Evolutionary conservation across 495 filamentous ascomycete species (phyloP), one percentile per base, ranked within the genome.

Genomic region (Rostrohypoxylon terebratum): DNA sequence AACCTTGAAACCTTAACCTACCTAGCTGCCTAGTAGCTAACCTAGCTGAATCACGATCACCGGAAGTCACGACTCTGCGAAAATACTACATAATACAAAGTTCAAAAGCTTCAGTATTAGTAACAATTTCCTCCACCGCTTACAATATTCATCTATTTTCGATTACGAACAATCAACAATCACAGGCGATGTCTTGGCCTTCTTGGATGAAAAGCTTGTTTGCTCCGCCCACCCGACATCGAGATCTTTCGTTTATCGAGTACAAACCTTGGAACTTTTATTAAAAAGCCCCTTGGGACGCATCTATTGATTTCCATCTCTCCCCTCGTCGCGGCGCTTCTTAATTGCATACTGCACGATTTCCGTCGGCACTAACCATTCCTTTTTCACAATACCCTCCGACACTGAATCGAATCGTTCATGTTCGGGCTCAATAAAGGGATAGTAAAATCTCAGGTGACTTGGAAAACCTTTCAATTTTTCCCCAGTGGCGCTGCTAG

Each of bases 121-220:
- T 57, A 58, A 55, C 20, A n/a, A 14, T 14, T 16, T 8, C 11
- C 62, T 57, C n/a, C 31, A 34, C 21, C 55, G 48, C 67, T 70
- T 58, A 47, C 50, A 25, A 23, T 9, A 65, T 57, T 33, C 31
- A 63, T 51, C 45, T 51, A 48, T 50, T 51, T 63, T 63, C 45
- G 31, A 38, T 63, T 23, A 57, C 62, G 51, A 65, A 47, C 28
- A 4, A n/a, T n/a, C n/a, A n/a, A n/a, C n/a, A n/a, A n/a, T n/a
- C n/a, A n/a, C n/a, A n/a, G n/a, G 38, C 25, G 34, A 31, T 59
- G 57, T 51, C 18, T 50, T 13, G 25, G 31, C n/a, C 16, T 51
- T 63, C 48, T 51, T 38, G 3, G 4, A 28, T n/a, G 23, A 18
- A n/a, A 36, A 18, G 28, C n/a, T 14, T 16, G 28, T 20, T 31